A percentile compares a stretch with the other conserved stretches of the same genome.
These are phyloP conservation scores for Diaporthe capsici DNA, from an alignment of 2,329 filamentous ascomycete species.

Conservation along the genomic window DNA sequence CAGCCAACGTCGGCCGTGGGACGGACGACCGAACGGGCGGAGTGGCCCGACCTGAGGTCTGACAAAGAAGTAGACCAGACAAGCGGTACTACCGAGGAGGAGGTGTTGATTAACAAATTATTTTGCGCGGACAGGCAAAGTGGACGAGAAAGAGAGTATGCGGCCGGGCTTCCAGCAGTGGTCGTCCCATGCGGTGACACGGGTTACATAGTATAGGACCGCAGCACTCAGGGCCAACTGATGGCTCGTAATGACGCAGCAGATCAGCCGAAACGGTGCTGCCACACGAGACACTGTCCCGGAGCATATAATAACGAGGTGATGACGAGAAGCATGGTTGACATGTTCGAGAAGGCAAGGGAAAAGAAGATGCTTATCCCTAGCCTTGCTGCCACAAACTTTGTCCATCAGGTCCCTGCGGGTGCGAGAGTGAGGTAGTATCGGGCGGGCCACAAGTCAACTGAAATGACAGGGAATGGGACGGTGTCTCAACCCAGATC, in stretches of 20 bases:
- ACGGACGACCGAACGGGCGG: constrained; percentile 27
- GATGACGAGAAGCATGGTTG: constrained; percentile 23
- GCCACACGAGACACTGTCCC: constrained; percentile 38
- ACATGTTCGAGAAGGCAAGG: constrained; percentile 38
- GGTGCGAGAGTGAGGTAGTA: constrained; percentile 13
- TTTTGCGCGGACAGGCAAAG: constrained; percentile 4
- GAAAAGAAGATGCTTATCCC: constrained; percentile 32
- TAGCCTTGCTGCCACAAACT: constrained; percentile 15
- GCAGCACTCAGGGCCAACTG: constrained; percentile 23
- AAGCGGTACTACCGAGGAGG: constrained; percentile 13
- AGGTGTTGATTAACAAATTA: constrained; percentile 15
- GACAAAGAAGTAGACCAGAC: constrained; percentile 31
- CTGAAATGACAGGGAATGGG: constrained; percentile 29
- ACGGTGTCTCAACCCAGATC: constrained; percentile 21
- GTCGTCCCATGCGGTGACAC: constrained; percentile 38
- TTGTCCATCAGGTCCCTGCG: constrained; percentile 4
- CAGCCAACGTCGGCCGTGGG: constrained; percentile 25
- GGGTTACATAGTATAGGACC: constrained; percentile 22
- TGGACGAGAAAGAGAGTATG: constrained; percentile 34
- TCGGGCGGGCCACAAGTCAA: constrained; percentile 21
- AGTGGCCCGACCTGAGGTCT: constrained; percentile 26
- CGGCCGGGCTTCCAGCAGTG: constrained; percentile 39
- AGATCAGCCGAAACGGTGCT: constrained; percentile 23
- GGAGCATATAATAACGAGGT: constrained; percentile 2
- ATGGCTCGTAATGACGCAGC: constrained; percentile 15